A percentile compares a stretch with the other conserved stretches of the same genome.
Evolutionary conservation across 73 alveolate species (phyloP).

Genomic region (Symbiodinium natans): DNA sequence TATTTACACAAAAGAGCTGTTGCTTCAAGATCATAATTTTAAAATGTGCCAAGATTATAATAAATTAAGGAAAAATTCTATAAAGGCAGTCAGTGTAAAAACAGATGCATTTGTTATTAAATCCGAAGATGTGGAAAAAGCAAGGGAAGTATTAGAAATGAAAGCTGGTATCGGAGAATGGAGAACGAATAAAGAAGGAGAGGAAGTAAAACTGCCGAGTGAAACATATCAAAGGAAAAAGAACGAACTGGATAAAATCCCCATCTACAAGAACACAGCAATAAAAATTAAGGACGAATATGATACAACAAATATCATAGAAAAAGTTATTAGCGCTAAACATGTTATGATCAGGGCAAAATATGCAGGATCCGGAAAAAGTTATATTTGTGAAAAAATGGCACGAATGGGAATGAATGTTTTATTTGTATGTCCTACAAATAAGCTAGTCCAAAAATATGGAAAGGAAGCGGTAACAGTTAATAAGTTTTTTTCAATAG

Average conservation of each 20-base stretch:
- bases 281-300: neutral
- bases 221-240: neutral
- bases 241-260: neutral
- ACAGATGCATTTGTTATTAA: slow-evolving; percentile 4
- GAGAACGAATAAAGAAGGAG: neutral
- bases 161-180: neutral
- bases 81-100: neutral
- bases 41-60: neutral
- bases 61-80: neutral
- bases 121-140: neutral
- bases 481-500: neutral
- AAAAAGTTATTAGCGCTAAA: neutral
- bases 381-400: slow-evolving; percentile 37
- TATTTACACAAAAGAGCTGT: neutral
- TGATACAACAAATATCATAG: neutral
- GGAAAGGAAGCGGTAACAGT: neutral
- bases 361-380: neutral
- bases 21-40: slow-evolving; percentile 8
- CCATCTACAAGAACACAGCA: neutral
- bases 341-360: neutral
- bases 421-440: neutral
- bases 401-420: neutral
- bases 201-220: neutral
- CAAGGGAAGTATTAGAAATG: neutral
- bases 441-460: neutral